Percentiles rank a stretch among this genome's conserved stretches.
Conservation (phyloP, 192 early-diverging fungal genomes). For the Coemansia sp. region DNA sequence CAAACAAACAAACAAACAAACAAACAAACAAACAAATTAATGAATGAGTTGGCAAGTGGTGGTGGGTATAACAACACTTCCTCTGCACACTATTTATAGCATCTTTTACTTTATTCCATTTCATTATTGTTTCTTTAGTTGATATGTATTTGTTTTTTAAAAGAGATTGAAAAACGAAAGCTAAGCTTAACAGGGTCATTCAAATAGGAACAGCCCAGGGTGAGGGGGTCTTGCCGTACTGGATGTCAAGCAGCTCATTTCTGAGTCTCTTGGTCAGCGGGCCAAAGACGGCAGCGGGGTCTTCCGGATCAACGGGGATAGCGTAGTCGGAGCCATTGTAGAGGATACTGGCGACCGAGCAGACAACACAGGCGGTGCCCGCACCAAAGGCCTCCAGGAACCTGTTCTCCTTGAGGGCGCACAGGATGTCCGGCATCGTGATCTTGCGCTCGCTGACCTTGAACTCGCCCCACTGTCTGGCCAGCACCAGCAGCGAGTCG, state of each 20-base stretch:
- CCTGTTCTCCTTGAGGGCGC: slow-evolving; percentile 73
- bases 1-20: too few relatives aligned
- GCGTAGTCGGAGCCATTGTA: slow-evolving; percentile 71
- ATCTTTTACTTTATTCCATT: too few relatives aligned
- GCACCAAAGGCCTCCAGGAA: slow-evolving; percentile 94
- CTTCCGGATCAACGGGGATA: slow-evolving; percentile 89
- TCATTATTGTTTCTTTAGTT: too few relatives aligned
- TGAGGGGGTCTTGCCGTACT: slow-evolving; percentile 79
- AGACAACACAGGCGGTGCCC: slow-evolving; percentile 96
- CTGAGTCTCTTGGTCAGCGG: slow-evolving; percentile 81
- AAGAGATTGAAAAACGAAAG: not conserved
- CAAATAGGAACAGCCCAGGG: slow-evolving; percentile 33
- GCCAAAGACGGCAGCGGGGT: slow-evolving; percentile 80
- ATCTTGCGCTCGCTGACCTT: slow-evolving; percentile 85
- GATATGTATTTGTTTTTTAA: not conserved
- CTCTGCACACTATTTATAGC: too few relatives aligned
- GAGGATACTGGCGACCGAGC: slow-evolving; percentile 82
- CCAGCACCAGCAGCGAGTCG: slow-evolving; percentile 84
- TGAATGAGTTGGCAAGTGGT: too few relatives aligned
- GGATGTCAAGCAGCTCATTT: slow-evolving; percentile 88
- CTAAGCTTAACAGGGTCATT: not conserved
- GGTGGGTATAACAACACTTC: too few relatives aligned
- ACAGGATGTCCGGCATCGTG: slow-evolving; percentile 78
- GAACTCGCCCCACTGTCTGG: slow-evolving; percentile 84
- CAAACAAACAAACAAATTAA: too few relatives aligned